Evolutionary conservation across 768 basidiomycete genomes (phyloP).

Genomic region (Rhodotorula graminis): DNA sequence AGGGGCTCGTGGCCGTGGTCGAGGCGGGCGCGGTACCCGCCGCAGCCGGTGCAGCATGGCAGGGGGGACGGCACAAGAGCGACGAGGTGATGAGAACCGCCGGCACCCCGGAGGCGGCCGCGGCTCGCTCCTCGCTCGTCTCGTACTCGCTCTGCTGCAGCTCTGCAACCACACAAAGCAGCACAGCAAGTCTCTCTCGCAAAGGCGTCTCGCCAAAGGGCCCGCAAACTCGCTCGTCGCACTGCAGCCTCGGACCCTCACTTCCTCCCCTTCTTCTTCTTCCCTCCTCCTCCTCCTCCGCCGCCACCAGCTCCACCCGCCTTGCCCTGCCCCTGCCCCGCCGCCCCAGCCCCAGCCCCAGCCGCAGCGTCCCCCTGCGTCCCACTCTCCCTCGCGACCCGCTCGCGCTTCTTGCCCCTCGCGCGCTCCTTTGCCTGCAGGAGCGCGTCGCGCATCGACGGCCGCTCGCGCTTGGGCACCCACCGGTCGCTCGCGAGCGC

Average conservation of each 20-base stretch:
- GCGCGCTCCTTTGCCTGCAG: constrained; percentile 43
- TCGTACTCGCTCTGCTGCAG: too few species aligned
- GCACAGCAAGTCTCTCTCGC: too few species aligned
- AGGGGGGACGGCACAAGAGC: background rate
- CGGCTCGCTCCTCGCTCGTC: too few species aligned
- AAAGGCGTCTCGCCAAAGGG: too few species aligned
- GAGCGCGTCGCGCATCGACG: constrained; percentile 34
- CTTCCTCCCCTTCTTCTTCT: constrained; percentile 38
- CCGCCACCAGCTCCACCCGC: constrained; percentile 39
- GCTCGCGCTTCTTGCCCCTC: constrained; percentile 47
- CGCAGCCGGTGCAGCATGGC: background rate
- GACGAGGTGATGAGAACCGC: background rate
- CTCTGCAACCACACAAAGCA: too few species aligned
- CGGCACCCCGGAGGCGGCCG: too few species aligned
- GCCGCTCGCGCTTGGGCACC: constrained; percentile 41
- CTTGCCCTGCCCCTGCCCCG: constrained; percentile 14
- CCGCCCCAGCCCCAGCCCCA: constrained; percentile 37
- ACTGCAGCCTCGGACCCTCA: background rate
- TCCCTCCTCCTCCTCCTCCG: constrained; percentile 25
- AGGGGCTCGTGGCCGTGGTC: background rate
- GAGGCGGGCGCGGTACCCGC: background rate
- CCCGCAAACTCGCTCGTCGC: too few species aligned
- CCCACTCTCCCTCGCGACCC: constrained; percentile 43
- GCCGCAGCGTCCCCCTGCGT: constrained; percentile 30
- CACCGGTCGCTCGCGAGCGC: constrained; percentile 32